These are phyloP conservation scores for Scenedesmus sp. DNA, from an alignment of 163 green algal species.

Conservation along the genomic window DNA sequence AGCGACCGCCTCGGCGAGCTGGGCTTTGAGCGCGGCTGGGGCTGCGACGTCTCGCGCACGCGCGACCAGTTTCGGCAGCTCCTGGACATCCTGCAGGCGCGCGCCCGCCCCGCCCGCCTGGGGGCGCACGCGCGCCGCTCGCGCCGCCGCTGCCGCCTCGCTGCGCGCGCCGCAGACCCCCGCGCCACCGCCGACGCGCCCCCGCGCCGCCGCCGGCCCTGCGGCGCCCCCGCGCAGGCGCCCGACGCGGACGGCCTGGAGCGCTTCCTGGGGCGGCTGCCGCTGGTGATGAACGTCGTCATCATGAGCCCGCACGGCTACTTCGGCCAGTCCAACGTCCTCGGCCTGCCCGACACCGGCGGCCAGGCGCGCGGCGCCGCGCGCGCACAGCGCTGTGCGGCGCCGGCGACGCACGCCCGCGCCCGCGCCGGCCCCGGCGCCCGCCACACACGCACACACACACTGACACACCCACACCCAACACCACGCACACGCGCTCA, in stretches of 20 bases:
- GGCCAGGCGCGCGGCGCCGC: slow-evolving; percentile 65
- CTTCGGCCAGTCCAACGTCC: slow-evolving; percentile 82
- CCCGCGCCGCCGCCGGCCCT: background rate
- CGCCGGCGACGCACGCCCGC: no score
- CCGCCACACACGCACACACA: no score
- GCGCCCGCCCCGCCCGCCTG: background rate
- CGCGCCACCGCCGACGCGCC: background rate
- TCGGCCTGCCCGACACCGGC: slow-evolving; percentile 88
- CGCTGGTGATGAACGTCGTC: slow-evolving; percentile 79
- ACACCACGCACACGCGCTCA: background rate
- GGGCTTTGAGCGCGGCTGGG: slow-evolving; percentile 82
- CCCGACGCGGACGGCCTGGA: slow-evolving; percentile 73
- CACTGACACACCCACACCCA: background rate
- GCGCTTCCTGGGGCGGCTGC: slow-evolving; percentile 76
- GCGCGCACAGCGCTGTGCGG: no score
- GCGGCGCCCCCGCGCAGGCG: slow-evolving; percentile 55
- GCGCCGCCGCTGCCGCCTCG: background rate
- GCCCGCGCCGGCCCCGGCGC: background rate
- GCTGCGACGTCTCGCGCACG: slow-evolving; percentile 61
- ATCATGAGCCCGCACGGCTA: slow-evolving; percentile 87
- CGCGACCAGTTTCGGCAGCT: slow-evolving; percentile 72
- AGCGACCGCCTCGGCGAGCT: slow-evolving; percentile 60
- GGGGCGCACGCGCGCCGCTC: background rate
- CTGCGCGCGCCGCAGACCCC: background rate
- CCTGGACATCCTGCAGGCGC: slow-evolving; percentile 76